Evolutionary conservation across 805 yeast genomes (phyloP).

Genomic region (Wickerhamiella alocasiicola): DNA sequence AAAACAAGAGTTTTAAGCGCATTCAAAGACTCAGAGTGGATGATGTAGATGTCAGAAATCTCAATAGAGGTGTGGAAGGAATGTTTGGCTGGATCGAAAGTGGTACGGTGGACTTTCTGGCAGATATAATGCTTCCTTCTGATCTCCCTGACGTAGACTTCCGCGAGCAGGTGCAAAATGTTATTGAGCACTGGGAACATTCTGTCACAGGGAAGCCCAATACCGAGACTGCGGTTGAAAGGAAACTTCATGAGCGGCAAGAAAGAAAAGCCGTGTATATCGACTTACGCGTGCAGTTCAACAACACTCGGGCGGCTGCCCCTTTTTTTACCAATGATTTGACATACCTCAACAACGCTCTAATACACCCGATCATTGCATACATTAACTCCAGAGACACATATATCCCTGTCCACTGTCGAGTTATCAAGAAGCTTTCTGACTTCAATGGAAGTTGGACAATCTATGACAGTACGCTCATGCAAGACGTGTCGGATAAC

Average conservation of each 20-base stretch:
- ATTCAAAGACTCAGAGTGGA: conserved; percentile 73
- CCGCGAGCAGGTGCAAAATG: conserved; percentile 28
- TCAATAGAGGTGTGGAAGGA: conserved; percentile 75
- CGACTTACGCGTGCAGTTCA: conserved; percentile 66
- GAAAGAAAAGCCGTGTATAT: conserved; percentile 52
- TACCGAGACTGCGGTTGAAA: conserved; percentile 25
- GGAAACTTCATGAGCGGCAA: conserved; percentile 21
- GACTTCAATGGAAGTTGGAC: conserved; percentile 98
- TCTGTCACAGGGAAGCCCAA: conserved; percentile 16
- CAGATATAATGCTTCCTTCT: conserved; percentile 75
- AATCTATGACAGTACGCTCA: conserved; percentile 72
- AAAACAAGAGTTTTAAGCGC: conserved; percentile 7
- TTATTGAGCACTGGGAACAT: conserved; percentile 32
- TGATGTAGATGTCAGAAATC: conserved; percentile 72
- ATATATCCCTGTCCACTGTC: conserved; percentile 74
- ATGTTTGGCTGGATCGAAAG: conserved; percentile 95
- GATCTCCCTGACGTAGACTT: conserved; percentile 40
- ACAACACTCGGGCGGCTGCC: conserved; percentile 77
- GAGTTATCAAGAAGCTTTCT: conserved; percentile 59
- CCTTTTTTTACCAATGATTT: conserved; percentile 81
- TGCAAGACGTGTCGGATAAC: conserved; percentile 83
- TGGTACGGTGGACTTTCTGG: conserved; percentile 88
- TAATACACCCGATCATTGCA: conserved; percentile 88
- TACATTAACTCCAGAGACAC: conserved; percentile 86
- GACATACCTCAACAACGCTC: conserved; percentile 82